Conservation (phyloP, 2,329 filamentous ascomycete species). For the Stachybotrys echinatus region DNA sequence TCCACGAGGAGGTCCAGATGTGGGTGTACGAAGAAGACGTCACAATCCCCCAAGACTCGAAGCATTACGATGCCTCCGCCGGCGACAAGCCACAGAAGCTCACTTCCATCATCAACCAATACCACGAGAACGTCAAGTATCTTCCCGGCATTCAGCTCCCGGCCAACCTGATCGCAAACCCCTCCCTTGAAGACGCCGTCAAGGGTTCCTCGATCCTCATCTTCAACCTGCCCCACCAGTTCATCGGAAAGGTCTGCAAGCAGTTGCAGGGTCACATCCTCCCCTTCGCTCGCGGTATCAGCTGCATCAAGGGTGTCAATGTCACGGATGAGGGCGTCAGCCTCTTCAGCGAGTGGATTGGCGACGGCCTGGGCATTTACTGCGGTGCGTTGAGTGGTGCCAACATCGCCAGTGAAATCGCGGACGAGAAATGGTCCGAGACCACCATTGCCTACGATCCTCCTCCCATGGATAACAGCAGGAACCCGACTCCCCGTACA, state of each 20-base stretch:
- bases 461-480: conserved; percentile 74
- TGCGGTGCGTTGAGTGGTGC: conserved; percentile 92
- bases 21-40: conserved; percentile 98
- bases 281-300: conserved; percentile 88
- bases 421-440: conserved; percentile 92
- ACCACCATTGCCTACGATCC: conserved; percentile 96
- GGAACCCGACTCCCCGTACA: conserved; percentile 53
- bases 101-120: conserved; percentile 81
- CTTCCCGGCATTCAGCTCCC: conserved; percentile 84
- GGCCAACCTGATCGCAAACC: conserved; percentile 76
- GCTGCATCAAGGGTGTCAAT: conserved; percentile 97
- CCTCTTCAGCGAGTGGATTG: conserved; percentile 93
- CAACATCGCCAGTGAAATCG: conserved; percentile 94
- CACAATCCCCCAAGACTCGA: conserved; percentile 64
- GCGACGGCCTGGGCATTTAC: conserved; percentile 87
- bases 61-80: conserved; percentile 62
- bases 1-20: conserved; percentile 91
- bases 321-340: conserved; percentile 81
- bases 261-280: conserved; percentile 83
- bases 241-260: conserved; percentile 82
- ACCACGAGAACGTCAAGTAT: conserved; percentile 98
- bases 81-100: conserved; percentile 75
- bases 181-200: conserved; percentile 74
- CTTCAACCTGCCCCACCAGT: conserved; percentile 96
- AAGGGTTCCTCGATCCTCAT: conserved; percentile 81